These are phyloP conservation scores for Beauveria varroae DNA, from an alignment of 2,329 filamentous ascomycete species.

Conservation along the genomic window DNA sequence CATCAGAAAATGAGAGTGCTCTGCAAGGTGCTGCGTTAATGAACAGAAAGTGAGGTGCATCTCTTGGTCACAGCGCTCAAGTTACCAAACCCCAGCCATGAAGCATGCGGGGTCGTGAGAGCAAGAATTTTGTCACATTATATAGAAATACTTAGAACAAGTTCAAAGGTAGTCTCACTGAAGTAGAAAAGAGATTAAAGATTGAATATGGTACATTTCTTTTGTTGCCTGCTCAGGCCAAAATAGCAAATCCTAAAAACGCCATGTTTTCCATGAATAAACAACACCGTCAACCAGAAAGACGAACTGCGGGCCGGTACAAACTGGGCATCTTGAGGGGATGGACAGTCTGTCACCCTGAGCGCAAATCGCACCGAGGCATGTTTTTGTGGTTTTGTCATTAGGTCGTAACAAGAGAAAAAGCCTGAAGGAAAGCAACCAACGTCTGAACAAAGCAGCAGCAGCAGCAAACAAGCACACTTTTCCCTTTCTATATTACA, in stretches of 20 bases:
- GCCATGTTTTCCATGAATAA: conserved; percentile 3
- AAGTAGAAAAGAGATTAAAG: not conserved
- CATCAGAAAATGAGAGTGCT: not conserved
- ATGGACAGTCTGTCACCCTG: not conserved
- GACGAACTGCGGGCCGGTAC: not conserved
- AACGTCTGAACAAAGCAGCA: conserved; percentile 3
- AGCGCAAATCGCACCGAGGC: not conserved
- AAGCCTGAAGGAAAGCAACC: conserved; percentile 1
- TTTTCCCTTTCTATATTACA: conserved; percentile 10
- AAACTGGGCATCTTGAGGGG: not conserved
- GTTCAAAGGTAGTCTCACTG: not conserved
- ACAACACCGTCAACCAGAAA: not conserved
- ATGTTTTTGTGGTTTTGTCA: conserved; percentile 16
- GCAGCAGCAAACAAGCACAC: not conserved
- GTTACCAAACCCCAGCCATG: not conserved
- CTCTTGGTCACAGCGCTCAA: not conserved
- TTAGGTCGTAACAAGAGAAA: conserved; percentile 21
- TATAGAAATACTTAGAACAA: not conserved
- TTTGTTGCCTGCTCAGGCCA: not conserved
- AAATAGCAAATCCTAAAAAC: conserved; percentile 4
- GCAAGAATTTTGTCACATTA: not conserved
- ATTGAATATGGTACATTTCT: conserved; percentile 1
- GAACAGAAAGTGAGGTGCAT: conserved; percentile 1
- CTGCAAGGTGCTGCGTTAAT: not conserved
- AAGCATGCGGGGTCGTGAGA: not conserved